Evolutionary conservation across 805 yeast genomes (phyloP).

Genomic region (Metschnikowia sp.): DNA sequence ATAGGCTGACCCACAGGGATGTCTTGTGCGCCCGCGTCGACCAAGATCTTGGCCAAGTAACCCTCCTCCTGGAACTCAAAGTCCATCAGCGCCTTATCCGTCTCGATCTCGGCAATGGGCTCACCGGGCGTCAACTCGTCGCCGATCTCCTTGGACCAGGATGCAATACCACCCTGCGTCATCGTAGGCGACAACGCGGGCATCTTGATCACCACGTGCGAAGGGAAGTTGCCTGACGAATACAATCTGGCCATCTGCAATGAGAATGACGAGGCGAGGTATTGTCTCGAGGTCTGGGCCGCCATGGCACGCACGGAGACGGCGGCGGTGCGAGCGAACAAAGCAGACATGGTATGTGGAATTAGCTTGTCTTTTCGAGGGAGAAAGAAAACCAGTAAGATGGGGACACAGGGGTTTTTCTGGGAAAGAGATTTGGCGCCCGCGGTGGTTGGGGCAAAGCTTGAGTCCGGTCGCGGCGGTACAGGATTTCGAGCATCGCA

Average conservation of each 20-base stretch:
- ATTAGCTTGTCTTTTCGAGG: background rate
- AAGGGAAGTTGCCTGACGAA: slow-evolving; percentile 56
- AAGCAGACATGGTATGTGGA: slow-evolving; percentile 29
- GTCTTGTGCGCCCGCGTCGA: slow-evolving; percentile 83
- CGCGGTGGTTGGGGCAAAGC: slow-evolving; percentile 1
- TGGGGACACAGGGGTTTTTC: background rate
- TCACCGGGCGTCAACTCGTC: slow-evolving; percentile 90
- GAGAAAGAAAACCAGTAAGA: slow-evolving; percentile 9
- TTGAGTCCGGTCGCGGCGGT: slow-evolving; percentile 7
- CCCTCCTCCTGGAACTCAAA: slow-evolving; percentile 98
- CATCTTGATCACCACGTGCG: slow-evolving; percentile 89
- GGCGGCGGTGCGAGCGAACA: slow-evolving; percentile 34
- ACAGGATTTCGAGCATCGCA: slow-evolving; percentile 22
- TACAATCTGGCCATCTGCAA: slow-evolving; percentile 38
- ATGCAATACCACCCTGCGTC: slow-evolving; percentile 91
- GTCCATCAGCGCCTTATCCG: slow-evolving; percentile 98
- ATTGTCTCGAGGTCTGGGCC: slow-evolving; percentile 19
- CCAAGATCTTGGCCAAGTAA: slow-evolving; percentile 78
- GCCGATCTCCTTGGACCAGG: slow-evolving; percentile 88
- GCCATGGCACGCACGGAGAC: slow-evolving; percentile 24
- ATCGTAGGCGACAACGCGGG: slow-evolving; percentile 99
- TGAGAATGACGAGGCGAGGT: slow-evolving; percentile 18
- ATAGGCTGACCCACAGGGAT: slow-evolving; percentile 93
- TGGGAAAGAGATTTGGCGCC: background rate
- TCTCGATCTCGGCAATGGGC: slow-evolving; percentile 92